Percentiles rank a stretch among this genome's conserved stretches.
Conservation (phyloP, 164 flowering plant species). For the Umbellularia californica region DNA sequence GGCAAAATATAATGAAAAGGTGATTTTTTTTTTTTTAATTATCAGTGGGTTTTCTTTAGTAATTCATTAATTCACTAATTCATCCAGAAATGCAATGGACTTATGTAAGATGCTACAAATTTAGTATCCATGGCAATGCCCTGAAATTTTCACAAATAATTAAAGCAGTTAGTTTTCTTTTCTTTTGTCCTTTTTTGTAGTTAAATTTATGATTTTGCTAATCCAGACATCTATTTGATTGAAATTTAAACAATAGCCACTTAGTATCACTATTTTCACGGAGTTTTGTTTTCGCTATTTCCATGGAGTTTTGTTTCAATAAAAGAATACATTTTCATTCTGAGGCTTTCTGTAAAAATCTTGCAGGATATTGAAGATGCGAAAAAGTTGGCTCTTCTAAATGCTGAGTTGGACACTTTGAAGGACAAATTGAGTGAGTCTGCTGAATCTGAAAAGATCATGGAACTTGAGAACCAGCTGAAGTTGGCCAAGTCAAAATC, state of each 20-base stretch:
- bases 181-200: background rate
- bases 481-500: conserved; percentile 21
- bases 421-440: conserved; percentile 22
- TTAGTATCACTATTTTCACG: too few species aligned
- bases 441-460: conserved; percentile 24
- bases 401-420: conserved; percentile 23
- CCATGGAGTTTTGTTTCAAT: too few species aligned
- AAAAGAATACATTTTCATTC: too few species aligned
- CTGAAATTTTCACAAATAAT: too few species aligned
- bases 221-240: background rate
- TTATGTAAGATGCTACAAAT: too few species aligned
- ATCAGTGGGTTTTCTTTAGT: background rate
- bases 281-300: too few species aligned
- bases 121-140: too few species aligned
- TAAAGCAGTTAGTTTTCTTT: background rate
- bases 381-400: conserved; percentile 13
- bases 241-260: too few species aligned
- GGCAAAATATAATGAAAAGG: conserved; percentile 46
- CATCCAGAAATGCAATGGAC: background rate
- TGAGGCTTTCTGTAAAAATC: background rate
- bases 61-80: background rate
- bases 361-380: conserved; percentile 26
- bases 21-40: conserved; percentile 10
- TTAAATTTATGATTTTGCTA: background rate
- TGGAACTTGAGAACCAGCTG: conserved; percentile 29